Evolutionary conservation across 2,329 filamentous ascomycete species (phyloP), one percentile per base, ranked within the genome.

Genomic region (Whalleya microplaca): DNA sequence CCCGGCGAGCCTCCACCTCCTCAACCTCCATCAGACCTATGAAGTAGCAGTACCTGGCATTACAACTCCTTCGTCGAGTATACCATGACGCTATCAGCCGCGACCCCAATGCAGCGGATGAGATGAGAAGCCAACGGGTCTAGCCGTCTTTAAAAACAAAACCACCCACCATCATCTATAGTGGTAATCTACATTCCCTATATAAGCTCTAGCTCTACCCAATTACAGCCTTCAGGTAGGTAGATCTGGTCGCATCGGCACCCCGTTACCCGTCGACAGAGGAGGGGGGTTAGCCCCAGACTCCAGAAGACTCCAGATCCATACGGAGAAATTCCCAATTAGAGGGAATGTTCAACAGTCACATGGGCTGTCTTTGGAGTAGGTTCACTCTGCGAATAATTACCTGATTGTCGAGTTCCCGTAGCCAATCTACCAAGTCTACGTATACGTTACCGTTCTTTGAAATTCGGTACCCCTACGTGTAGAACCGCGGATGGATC

Each of bases 161-260:
- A 43, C 58, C 55, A 58, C 52, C 57, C 55, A 57, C 55, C 50
- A 51, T 43, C 53, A 62, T 61, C 57, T 57, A 59, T 48, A 43
- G 27, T 42, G 53, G 53, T 29, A 21, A 54, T 51, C 58, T 62
- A 51, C 56, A 51, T 56, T 62, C 59, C 62, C 59, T 59, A 56
- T 54, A 58, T 59, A 52, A 57, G 56, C 54, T 59, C 59, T 49
- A 58, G 32, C 5, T 61, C 58, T 57, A 54, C 55, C 59, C 59
- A 51, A 55, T 58, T 54, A 48, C 46, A 55, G 41, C 12, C 55
- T 47, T 55, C 55, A 56, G 62, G 56, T 62, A 59, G 51, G 40
- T 55, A 60, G 62, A 64, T 64, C 59, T 60, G 21, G 55, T 61
- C 53, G 40, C 60, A 61, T 63, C 60, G 60, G 59, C 58, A 61